Percentiles rank a stretch among this genome's conserved stretches.
Conservation (phyloP, 2,329 filamentous ascomycete species). For the Colletotrichum euphorbiae region DNA sequence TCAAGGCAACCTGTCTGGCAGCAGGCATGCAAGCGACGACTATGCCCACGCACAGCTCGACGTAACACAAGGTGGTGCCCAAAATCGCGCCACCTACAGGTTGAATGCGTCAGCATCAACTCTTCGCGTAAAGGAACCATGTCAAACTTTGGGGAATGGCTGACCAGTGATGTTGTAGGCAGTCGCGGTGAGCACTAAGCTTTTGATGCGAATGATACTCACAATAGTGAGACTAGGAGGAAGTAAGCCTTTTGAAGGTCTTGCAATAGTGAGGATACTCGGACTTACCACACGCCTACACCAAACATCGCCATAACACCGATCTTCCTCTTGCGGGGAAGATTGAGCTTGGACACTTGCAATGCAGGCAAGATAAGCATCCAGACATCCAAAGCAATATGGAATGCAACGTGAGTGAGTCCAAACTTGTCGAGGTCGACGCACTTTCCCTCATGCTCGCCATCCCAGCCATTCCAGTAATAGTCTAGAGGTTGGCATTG, state of each 20-base stretch:
- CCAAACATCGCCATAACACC: constrained; percentile 22
- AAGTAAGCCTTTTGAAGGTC: neutral
- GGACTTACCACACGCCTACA: constrained; percentile 17
- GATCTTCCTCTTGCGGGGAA: constrained; percentile 4
- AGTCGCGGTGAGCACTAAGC: neutral
- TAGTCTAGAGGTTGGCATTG: constrained; percentile 1
- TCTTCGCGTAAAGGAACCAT: no score
- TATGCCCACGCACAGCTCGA: constrained; percentile 12
- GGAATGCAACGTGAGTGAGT: constrained; percentile 1
- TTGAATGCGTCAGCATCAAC: neutral
- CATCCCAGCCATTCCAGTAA: constrained; percentile 15
- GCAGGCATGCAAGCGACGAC: constrained; percentile 13
- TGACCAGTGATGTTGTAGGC: constrained; percentile 13
- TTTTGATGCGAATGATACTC: constrained; percentile 5
- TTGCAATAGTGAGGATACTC: no score
- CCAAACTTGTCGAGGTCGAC: neutral
- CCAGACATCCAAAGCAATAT: constrained; percentile 15
- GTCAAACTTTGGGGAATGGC: no score
- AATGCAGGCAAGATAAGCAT: constrained; percentile 18
- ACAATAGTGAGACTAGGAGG: neutral
- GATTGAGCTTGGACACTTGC: constrained; percentile 1
- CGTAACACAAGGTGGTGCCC: constrained; percentile 9
- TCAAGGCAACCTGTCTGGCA: neutral
- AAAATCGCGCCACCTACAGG: neutral
- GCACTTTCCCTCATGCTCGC: neutral